A percentile compares a stretch with the other conserved stretches of the same genome.
Evolutionary conservation across 495 filamentous ascomycete genomes (phyloP).

Genomic region (Aspergillus bertholletiae): DNA sequence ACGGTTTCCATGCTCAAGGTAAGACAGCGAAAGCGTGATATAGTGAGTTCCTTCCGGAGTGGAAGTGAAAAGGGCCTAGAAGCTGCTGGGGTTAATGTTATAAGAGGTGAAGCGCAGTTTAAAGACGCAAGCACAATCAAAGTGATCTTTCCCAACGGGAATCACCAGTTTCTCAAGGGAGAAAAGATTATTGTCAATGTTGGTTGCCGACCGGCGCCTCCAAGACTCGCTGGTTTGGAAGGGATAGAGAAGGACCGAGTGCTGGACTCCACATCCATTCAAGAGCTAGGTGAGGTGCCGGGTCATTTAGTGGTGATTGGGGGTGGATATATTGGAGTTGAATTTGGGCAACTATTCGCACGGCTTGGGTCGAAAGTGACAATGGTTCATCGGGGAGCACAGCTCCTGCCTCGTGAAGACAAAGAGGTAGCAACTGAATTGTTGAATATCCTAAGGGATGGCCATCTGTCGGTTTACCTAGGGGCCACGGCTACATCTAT

Average conservation of each 20-base stretch:
- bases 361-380: conserved; percentile 44
- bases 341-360: conserved; percentile 49
- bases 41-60: conserved; percentile 44
- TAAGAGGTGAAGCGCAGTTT: conserved; percentile 42
- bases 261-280: conserved; percentile 45
- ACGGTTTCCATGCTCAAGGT: conserved; percentile 43
- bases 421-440: conserved; percentile 33
- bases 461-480: conserved; percentile 36
- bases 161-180: conserved; percentile 20
- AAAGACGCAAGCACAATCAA: conserved; percentile 25
- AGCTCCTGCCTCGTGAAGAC: conserved; percentile 43
- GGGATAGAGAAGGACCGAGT: conserved; percentile 22
- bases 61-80: conserved; percentile 37
- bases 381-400: conserved; percentile 37
- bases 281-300: conserved; percentile 43
- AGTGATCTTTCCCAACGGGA: conserved; percentile 24
- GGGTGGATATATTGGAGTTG: conserved; percentile 48
- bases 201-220: conserved; percentile 38
- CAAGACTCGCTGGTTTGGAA: conserved; percentile 30
- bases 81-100: conserved; percentile 40
- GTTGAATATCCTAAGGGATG: conserved; percentile 34
- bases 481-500: conserved; percentile 15
- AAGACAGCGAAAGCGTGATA: conserved; percentile 49
- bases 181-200: conserved; percentile 46
- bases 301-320: conserved; percentile 47